Evolutionary conservation across 345 rosid species (phyloP), one percentile per base, ranked within the genome.

Genomic region (Rhodamnia argentea): DNA sequence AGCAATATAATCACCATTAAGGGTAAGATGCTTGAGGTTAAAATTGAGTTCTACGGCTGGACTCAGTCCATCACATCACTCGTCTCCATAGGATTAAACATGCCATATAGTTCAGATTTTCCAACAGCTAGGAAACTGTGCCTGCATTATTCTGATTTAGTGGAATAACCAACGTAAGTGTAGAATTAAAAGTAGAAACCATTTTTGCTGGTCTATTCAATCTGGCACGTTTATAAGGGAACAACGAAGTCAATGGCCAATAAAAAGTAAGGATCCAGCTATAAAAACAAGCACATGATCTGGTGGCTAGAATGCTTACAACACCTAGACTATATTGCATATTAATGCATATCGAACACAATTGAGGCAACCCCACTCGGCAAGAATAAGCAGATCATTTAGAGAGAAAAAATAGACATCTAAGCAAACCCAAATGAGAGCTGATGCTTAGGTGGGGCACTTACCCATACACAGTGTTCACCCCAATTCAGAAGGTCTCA

Each of bases 41-140:
- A 89, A 32, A 97, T 94, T 52, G 98, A 97, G 94, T 96, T 97
- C 85, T 94, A 95, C 0, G 99, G 99, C 89, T 96, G 99, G 88
- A 97, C 99, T 84, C 44, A 50, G 84, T 52, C 57, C 84, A 52
- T 98, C 37, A 94, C 98, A 82, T 95, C 99, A 91, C 98, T 97
- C 6, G 94, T 95, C 90, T 97, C 99, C 98, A 94, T 96, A 90
- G 91, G 99, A 59, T 97, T 94, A 88, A 97, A 97, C 70, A 96
- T 99, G 87, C 98, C 93, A 88, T 96, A 95, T 97, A 99, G 89
- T 95, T 97, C 87, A 97, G 86, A 85, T 98, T 91, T 93, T 97
- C 99, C 96, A 97, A 84, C 64, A 97, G 85, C 90, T 97, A 95
- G 42, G 99, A 97, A n/a, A 98, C 98, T 98, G 94, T 96, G 86